phyloP scores from a whole-genome alignment of 192 early-diverging fungal genomes.

The Coemansia sp. region DNA sequence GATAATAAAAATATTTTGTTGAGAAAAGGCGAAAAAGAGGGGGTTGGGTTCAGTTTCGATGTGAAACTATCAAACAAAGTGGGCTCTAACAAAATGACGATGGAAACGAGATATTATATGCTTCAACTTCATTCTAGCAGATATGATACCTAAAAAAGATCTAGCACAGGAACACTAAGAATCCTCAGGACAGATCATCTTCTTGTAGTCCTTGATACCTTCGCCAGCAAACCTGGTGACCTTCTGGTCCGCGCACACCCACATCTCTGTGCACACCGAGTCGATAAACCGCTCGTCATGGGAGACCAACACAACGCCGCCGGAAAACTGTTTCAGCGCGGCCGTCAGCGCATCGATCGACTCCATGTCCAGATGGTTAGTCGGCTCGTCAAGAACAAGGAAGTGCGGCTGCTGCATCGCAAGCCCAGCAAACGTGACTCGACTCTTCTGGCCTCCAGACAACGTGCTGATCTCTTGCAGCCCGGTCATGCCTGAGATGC shows the following conservation, averaged over 20 bases:
- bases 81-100: no score
- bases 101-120: no score
- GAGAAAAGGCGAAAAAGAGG: neutral
- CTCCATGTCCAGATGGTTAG: constrained; percentile 87
- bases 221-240: constrained; percentile 85
- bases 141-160: neutral
- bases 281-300: constrained; percentile 98
- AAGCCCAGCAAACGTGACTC: constrained; percentile 95
- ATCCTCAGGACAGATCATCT: constrained; percentile 52
- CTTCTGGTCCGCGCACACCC: constrained; percentile 89
- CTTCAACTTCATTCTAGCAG: neutral
- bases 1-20: neutral
- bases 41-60: neutral
- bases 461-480: constrained; percentile 93
- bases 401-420: constrained; percentile 89
- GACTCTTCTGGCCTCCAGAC: constrained; percentile 95
- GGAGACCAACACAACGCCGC: constrained; percentile 94
- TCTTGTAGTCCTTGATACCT: constrained; percentile 83
- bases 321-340: constrained; percentile 85
- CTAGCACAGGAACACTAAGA: neutral
- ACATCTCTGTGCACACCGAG: constrained; percentile 82
- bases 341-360: constrained; percentile 93
- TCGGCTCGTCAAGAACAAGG: constrained; percentile 97
- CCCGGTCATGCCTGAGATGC: constrained; percentile 94
- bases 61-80: no score